phyloP scores from a whole-genome alignment of 257 asterid species.

The Striga asiatica region DNA sequence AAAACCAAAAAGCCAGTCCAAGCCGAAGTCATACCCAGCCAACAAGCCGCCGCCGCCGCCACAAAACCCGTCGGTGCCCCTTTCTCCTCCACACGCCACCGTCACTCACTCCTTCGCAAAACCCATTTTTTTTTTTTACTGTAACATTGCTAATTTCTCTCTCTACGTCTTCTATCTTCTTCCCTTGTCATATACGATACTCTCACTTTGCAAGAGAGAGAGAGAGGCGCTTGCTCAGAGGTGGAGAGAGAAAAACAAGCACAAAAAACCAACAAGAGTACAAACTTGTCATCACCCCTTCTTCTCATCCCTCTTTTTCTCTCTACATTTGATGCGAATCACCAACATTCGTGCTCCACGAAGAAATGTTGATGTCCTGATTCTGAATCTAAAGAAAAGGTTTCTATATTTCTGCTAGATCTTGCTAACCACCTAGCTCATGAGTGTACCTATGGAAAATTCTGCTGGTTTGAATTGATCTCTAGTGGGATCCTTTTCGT shows the following conservation, averaged over 20 bases:
- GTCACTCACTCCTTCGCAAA: background rate
- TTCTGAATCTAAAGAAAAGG: constrained; percentile 10
- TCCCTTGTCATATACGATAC: constrained; percentile 7
- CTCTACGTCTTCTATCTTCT: background rate
- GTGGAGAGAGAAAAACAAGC: background rate
- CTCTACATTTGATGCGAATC: background rate
- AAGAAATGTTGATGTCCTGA: background rate
- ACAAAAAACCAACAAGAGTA: too few relatives aligned
- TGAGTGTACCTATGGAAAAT: too few relatives aligned
- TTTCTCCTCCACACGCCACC: background rate
- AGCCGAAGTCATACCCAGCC: background rate
- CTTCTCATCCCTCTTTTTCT: background rate
- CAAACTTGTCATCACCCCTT: too few relatives aligned
- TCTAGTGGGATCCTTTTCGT: too few relatives aligned
- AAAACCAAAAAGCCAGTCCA: background rate
- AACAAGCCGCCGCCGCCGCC: background rate
- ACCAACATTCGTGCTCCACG: background rate
- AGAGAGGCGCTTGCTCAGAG: too few relatives aligned
- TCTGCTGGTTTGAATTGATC: background rate
- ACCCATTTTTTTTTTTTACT: too few relatives aligned
- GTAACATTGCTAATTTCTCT: too few relatives aligned
- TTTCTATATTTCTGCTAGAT: constrained; percentile 9
- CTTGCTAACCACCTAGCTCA: too few relatives aligned
- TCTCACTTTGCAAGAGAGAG: background rate
- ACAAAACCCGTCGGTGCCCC: background rate